phyloP scores from a whole-genome alignment of 139 green algal genomes.

The Coelastrella sp. region DNA sequence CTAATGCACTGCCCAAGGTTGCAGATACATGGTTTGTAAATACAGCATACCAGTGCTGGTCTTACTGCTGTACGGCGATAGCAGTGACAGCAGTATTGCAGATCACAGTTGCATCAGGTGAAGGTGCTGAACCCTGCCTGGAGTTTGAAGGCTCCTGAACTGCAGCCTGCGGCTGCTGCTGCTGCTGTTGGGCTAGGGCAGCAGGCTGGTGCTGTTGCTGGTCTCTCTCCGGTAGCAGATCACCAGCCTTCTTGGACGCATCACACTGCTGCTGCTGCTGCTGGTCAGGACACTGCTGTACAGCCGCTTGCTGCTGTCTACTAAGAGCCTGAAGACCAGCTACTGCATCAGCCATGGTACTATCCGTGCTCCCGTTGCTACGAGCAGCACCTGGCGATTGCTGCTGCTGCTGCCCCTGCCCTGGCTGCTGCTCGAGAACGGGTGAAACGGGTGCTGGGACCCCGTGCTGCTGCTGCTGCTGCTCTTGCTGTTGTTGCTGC shows the following conservation, averaged over 20 bases:
- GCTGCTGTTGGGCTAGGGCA: neutral
- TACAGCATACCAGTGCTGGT: no score
- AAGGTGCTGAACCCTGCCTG: slow-evolving; percentile 6
- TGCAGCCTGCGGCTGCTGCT: neutral
- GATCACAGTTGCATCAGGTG: neutral
- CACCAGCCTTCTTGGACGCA: neutral
- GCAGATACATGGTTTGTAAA: no score
- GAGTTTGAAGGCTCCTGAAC: neutral
- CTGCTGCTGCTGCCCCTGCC: slow-evolving; percentile 17
- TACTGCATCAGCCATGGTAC: slow-evolving; percentile 28
- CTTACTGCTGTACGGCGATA: neutral
- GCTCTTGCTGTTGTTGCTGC: slow-evolving; percentile 39
- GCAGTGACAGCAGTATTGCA: neutral
- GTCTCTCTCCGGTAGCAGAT: neutral
- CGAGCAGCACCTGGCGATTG: slow-evolving; percentile 29
- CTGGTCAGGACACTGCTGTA: neutral
- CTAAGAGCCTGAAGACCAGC: slow-evolving; percentile 15
- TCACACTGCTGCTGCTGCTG: neutral
- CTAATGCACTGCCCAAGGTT: no score
- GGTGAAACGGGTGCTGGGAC: no score
- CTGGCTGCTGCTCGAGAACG: neutral
- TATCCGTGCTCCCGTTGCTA: slow-evolving; percentile 42
- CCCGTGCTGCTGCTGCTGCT: neutral
- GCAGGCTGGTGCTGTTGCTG: slow-evolving; percentile 14
- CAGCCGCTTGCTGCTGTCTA: neutral